These are phyloP conservation scores for Pseudocercospora ulei DNA, from an alignment of 2,329 filamentous ascomycete genomes.

Conservation along the genomic window DNA sequence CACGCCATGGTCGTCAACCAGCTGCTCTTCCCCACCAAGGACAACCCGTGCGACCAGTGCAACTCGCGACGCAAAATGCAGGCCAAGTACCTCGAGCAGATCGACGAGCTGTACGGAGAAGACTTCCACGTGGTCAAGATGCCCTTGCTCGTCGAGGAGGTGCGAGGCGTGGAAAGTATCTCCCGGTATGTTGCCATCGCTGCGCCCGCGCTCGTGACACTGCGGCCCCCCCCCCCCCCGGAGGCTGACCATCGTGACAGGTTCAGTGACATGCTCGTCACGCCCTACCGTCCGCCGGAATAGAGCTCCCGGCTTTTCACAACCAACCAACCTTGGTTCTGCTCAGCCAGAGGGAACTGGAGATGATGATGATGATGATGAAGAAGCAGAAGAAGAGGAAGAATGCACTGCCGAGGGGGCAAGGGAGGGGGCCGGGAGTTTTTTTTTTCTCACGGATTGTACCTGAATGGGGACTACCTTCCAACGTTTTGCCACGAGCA, in stretches of 20 bases:
- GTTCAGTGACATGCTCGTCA: slow-evolving; percentile 76
- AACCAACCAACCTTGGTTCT: too few relatives aligned
- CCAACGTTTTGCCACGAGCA: too few relatives aligned
- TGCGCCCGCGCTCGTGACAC: too few relatives aligned
- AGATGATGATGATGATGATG: too few relatives aligned
- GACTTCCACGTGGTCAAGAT: slow-evolving; percentile 99
- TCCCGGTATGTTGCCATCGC: slow-evolving; percentile 50
- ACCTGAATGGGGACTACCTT: too few relatives aligned
- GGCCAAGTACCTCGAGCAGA: slow-evolving; percentile 97
- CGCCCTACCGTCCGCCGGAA: slow-evolving; percentile 60
- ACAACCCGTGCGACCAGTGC: slow-evolving; percentile 86
- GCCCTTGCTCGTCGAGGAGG: slow-evolving; percentile 90
- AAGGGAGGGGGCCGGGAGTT: too few relatives aligned
- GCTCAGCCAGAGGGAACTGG: too few relatives aligned
- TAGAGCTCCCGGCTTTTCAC: too few relatives aligned
- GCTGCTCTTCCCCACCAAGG: slow-evolving; percentile 79
- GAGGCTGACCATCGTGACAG: slow-evolving; percentile 26
- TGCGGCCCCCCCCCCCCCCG: too few relatives aligned
- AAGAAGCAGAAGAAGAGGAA: not conserved
- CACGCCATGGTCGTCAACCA: slow-evolving; percentile 98
- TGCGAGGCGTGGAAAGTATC: slow-evolving; percentile 85
- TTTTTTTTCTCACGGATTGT: too few relatives aligned
- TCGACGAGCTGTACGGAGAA: slow-evolving; percentile 88
- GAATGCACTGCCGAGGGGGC: not conserved
- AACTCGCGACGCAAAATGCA: slow-evolving; percentile 95